These are phyloP conservation scores for Abrus pulchellus DNA, from an alignment of 306 rosid genomes.

Conservation along the genomic window DNA sequence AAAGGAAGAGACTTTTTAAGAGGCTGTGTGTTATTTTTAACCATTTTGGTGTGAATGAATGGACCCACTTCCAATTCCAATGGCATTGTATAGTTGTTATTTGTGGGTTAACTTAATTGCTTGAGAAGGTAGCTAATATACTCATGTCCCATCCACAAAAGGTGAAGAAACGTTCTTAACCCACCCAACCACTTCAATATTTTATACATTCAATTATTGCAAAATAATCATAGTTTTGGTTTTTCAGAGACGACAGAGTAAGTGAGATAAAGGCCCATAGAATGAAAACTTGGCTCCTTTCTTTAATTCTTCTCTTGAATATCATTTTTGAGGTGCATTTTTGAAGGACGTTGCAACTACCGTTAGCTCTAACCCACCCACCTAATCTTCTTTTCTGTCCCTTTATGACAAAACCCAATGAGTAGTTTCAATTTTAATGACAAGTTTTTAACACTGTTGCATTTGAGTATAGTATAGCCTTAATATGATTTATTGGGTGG, in stretches of 20 bases:
- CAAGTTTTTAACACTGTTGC: background rate
- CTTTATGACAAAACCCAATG: background rate
- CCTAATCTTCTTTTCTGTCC: conserved; percentile 29
- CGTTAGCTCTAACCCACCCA: conserved; percentile 44
- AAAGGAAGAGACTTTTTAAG: background rate
- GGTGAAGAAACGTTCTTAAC: conserved; percentile 42
- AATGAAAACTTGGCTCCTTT: conserved; percentile 18
- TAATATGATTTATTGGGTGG: no score
- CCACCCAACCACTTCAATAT: conserved; percentile 42
- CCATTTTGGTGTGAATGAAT: conserved; percentile 17
- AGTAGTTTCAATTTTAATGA: conserved; percentile 6
- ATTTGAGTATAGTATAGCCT: no score
- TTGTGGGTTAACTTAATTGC: conserved; percentile 46
- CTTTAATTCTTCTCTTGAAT: background rate
- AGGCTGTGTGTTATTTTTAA: background rate
- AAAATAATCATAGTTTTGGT: conserved; percentile 38
- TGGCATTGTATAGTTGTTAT: background rate
- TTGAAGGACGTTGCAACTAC: conserved; percentile 58
- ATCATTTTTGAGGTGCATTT: conserved; percentile 53
- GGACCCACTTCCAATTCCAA: conserved; percentile 57
- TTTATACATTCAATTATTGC: conserved; percentile 31
- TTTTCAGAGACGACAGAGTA: conserved; percentile 23
- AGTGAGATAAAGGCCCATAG: conserved; percentile 6
- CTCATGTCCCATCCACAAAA: conserved; percentile 38
- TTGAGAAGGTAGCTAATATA: conserved; percentile 33